Percentiles rank a stretch among this genome's conserved stretches.
Evolutionary conservation across 352 stramenopile species (phyloP).

Genomic region (Globisporangium acanthophoron): DNA sequence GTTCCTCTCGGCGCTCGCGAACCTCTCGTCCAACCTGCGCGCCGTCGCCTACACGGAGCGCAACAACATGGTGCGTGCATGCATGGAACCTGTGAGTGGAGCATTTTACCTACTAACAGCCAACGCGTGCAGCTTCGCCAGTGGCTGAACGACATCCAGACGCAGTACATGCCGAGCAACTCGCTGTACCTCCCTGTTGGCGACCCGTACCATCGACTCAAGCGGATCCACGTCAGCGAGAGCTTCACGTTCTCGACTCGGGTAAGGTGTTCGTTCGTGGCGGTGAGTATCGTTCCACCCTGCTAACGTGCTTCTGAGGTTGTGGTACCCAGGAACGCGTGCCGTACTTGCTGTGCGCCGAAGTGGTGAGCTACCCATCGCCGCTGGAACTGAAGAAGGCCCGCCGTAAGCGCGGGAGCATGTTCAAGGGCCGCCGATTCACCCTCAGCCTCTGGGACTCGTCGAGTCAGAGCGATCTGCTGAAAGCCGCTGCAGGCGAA

Average conservation of each 20-base stretch:
- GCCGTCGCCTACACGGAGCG: constrained; percentile 45
- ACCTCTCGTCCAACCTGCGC: constrained; percentile 69
- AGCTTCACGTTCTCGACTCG: constrained; percentile 83
- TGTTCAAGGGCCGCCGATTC: constrained; percentile 55
- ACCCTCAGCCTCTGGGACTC: constrained; percentile 65
- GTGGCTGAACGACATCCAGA: constrained; percentile 60
- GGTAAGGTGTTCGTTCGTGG: constrained; percentile 10
- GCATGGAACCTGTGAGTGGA: neutral
- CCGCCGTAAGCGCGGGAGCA: constrained; percentile 31
- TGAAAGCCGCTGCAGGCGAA: constrained; percentile 11
- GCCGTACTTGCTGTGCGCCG: constrained; percentile 67
- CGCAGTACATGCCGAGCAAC: constrained; percentile 68
- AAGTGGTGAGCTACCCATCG: constrained; percentile 66
- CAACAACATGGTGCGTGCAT: constrained; percentile 57
- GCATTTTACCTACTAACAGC: neutral
- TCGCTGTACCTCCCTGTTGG: constrained; percentile 75
- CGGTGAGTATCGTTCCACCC: neutral
- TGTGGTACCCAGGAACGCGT: constrained; percentile 49
- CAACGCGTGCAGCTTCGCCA: constrained; percentile 36
- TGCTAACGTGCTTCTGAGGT: neutral
- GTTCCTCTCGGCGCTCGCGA: constrained; percentile 67
- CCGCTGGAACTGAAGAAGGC: constrained; percentile 31
- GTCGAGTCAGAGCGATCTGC: constrained; percentile 29
- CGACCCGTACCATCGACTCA: constrained; percentile 71
- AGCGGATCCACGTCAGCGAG: constrained; percentile 70